These are phyloP conservation scores for Mycena galopus DNA, from an alignment of 768 basidiomycete species.

Conservation along the genomic window DNA sequence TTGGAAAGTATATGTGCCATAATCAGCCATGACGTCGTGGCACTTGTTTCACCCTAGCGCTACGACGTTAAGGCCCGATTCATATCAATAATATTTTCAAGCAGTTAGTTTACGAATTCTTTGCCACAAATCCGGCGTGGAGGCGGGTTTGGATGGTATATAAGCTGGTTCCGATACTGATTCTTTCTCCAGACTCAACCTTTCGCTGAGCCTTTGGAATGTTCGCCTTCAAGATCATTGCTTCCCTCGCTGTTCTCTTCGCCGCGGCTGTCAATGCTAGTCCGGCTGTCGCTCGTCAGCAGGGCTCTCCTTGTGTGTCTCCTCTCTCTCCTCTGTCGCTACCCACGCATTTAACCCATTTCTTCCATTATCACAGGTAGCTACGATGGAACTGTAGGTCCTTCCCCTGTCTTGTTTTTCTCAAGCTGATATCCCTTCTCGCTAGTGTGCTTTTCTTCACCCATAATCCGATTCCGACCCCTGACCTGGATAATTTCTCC, in stretches of 20 bases:
- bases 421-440: conserved; percentile 12
- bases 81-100: too few species aligned
- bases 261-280: conserved; percentile 11
- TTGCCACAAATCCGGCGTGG: conserved; percentile 1
- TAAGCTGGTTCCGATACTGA: conserved; percentile 7
- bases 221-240: conserved; percentile 18
- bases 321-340: neutral
- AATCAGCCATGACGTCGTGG: too few species aligned
- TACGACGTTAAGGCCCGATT: too few species aligned
- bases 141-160: conserved; percentile 5
- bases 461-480: conserved; percentile 2
- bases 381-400: conserved; percentile 12
- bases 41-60: too few species aligned
- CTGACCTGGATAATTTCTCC: conserved; percentile 2
- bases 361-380: conserved; percentile 5
- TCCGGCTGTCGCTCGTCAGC: conserved; percentile 8
- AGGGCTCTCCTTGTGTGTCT: conserved; percentile 12
- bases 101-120: too few species aligned
- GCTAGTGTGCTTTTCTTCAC: conserved; percentile 11
- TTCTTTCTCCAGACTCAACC: conserved; percentile 2
- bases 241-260: conserved; percentile 19
- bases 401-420: conserved; percentile 12
- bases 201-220: conserved; percentile 10
- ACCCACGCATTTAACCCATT: conserved; percentile 3
- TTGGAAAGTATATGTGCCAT: too few species aligned